A percentile compares a stretch with the other conserved stretches of the same genome.
phyloP scores from a whole-genome alignment of 345 rosid genomes.

The Atalantia buxifolia region DNA sequence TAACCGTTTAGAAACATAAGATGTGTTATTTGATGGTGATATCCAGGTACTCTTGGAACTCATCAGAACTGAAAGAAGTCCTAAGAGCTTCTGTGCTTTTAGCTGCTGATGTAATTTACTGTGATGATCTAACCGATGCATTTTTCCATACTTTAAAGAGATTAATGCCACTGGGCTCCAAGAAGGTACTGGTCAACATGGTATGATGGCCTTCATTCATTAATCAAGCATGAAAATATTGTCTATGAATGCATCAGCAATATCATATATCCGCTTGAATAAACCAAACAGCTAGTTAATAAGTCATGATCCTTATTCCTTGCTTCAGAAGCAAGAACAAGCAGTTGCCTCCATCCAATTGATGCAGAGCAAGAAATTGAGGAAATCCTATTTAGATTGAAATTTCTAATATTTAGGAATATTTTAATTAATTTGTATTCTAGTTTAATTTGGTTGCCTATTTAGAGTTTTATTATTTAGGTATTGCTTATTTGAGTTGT shows the following conservation, averaged over 20 bases:
- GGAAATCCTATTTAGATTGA: no score
- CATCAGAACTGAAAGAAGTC: constrained; percentile 48
- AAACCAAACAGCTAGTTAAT: neutral
- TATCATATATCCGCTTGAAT: neutral
- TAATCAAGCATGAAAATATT: neutral
- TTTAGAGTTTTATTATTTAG: no score
- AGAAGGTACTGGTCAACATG: constrained; percentile 30
- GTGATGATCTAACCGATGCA: constrained; percentile 57
- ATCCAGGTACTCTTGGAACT: constrained; percentile 47
- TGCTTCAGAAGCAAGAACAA: neutral
- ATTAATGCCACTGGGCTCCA: constrained; percentile 44
- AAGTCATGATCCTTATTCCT: neutral
- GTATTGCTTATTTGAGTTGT: no score
- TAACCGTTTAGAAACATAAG: neutral
- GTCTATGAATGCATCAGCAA: neutral
- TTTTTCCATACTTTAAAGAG: constrained; percentile 41
- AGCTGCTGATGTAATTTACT: constrained; percentile 73
- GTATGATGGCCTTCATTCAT: neutral
- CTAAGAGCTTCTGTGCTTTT: constrained; percentile 46
- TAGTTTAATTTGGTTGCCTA: no score
- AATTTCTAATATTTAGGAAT: no score
- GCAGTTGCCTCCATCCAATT: neutral
- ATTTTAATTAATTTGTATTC: no score
- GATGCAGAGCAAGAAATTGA: no score
- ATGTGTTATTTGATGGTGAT: neutral